A percentile compares a stretch with the other conserved stretches of the same genome.
These are phyloP conservation scores for Hanseniaspora jakobsenii DNA, from an alignment of 805 yeast genomes.

Conservation along the genomic window DNA sequence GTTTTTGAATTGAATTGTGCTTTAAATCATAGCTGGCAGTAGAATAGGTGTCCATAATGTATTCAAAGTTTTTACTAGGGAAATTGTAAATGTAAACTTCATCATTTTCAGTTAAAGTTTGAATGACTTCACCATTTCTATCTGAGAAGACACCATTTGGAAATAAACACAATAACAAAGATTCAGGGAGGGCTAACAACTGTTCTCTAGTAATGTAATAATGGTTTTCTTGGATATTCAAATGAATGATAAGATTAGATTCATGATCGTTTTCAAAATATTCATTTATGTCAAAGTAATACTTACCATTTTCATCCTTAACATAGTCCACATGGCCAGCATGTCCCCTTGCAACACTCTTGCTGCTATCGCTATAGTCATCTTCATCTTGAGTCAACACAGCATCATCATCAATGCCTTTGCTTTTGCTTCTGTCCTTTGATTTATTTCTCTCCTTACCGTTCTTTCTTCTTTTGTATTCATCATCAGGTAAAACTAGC, in stretches of 20 bases:
- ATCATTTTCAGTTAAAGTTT: constrained; percentile 68
- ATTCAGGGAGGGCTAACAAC: constrained; percentile 83
- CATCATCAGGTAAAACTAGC: constrained; percentile 14
- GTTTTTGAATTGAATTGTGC: constrained; percentile 30
- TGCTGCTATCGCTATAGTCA: background rate
- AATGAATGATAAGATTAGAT: constrained; percentile 45
- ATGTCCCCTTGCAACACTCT: too few species aligned
- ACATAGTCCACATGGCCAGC: constrained; percentile 1
- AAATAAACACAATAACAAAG: constrained; percentile 70
- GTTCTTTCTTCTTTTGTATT: background rate
- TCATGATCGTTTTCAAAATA: constrained; percentile 14
- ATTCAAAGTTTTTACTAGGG: constrained; percentile 74
- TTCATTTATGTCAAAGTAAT: constrained; percentile 9
- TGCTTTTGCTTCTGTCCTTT: background rate
- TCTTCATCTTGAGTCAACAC: background rate
- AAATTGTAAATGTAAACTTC: constrained; percentile 65
- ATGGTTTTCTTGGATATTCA: constrained; percentile 62
- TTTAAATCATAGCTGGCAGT: constrained; percentile 53
- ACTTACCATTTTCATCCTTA: constrained; percentile 13
- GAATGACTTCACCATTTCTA: constrained; percentile 60
- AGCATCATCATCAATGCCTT: constrained; percentile 1
- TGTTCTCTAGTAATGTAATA: constrained; percentile 79
- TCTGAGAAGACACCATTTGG: constrained; percentile 86
- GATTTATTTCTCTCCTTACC: constrained; percentile 1
- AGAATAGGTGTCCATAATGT: constrained; percentile 61